Evolutionary conservation across 768 basidiomycete species (phyloP), one percentile per base, ranked within the genome.

Genomic region (Fibroporia radiculosa): DNA sequence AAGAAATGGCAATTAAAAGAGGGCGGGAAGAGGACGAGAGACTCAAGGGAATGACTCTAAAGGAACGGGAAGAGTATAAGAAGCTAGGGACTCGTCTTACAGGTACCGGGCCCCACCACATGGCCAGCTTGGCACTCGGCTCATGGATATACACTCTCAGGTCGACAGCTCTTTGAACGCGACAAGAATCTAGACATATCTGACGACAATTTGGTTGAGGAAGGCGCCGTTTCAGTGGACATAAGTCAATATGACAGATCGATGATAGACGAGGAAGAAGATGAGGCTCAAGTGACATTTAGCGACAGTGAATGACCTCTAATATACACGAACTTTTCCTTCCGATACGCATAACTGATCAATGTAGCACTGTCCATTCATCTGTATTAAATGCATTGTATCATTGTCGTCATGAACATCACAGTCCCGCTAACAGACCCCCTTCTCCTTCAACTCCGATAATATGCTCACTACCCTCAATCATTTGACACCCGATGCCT

Each of bases 141-240:
- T 31, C n/a, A 8, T 31, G 10, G 29, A 8, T 8, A 31, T n/a
- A 31, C 25, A 29, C 8, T 31, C 16, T 45, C 52, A 95, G 95
- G 95, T 22, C 82, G 91, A 19, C 92, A 96, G 66, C 66, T 97
- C 35, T 99, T 98, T 63, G 91, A 95, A 65, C 77, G 78, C 29
- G 82, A 90, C 59, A 77, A 69, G 45, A 77, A 77, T 53, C 70
- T 93, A 26, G 77, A 68, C 3, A 66, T 66, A 7, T 82, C 88
- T 37, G 95, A 97, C 44, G 87, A 88, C 51, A 73, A 65, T 12
- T 69, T 93, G 28, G 63, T 84, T 57, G 93, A 97, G 62, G 95
- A 93, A 59, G 93, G 80, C 20, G 76, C 80, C 0, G 79, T 85
- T 43, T 88, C 87, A 18, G 89, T 98, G 40, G 93, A 97, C 61